Base-by-base conservation (phyloP, 352 stramenopile genomes). In the Globisporangium echinulatum region DNA sequence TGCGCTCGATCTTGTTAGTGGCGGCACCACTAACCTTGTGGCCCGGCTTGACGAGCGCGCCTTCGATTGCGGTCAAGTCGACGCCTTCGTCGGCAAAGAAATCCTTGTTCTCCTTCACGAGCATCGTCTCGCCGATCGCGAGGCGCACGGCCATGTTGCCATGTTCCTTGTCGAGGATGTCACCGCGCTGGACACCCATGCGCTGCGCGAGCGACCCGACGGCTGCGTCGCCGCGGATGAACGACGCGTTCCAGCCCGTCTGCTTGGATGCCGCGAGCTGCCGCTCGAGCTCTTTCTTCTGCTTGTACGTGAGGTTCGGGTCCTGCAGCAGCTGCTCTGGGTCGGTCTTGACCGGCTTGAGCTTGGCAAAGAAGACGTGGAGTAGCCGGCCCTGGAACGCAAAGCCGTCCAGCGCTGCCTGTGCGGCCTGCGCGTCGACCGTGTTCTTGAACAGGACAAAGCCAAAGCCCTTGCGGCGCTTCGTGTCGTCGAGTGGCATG, bases 101-200 rank as follows among this genome's bases (percentile, higher is more conserved):
- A 50, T 97, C 76, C 64, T 97, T 96, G 79, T 99, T 99, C 62
- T 99, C 96, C 70, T 98, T 90, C 49, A 99, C 92, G 15, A 99
- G 83, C 66, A 98, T 96, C 25, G 97, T 99, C 75, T 99, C 97
- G 47, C 88, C 96, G 62, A 99, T 89, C 44, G 97, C 97, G 52
- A 99, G 75, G n/a, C 94, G 82, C 48, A 99, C 97, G 14, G 97
- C 97, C 75, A 98, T 97, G 75, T 99, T 98, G 15, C 94, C 96
- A 33, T 90, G 82, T 71, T 98, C 91, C 14, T 97, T 88, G 71
- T 97, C 90, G 58, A 98, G 77, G n/a, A 98, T 92, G 52, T 98
- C 93, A 56, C 88, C 90, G 53, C 96, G 96, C 59, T 94, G 87
- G n/a, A 98, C 74, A 37, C 90, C 90, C 71, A 98, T 91, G 36